Base-by-base conservation (phyloP, 2,329 filamentous ascomycete genomes). In the Lasiodiplodia sp. region DNA sequence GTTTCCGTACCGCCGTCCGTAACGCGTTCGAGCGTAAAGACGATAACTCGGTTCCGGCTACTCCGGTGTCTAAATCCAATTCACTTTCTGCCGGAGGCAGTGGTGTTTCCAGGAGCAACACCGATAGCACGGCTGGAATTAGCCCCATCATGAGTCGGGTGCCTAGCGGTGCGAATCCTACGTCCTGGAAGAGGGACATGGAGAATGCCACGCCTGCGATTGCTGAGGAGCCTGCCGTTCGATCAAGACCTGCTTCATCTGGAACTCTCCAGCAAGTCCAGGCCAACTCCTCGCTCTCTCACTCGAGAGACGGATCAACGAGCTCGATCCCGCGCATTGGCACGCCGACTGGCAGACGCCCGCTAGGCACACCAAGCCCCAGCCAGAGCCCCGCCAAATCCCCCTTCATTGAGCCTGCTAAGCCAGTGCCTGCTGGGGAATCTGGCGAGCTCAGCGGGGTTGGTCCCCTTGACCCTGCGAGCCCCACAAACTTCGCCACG, bases 141-240 rank as follows among this genome's bases (percentile, higher is more conserved):
- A 91, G 88, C 74, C 89, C 89, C 1, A 91, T 91, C 66, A 89
- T 91, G 77, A 86, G 83, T 71, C 80, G 82, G 64, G 85, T 83
- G n/a, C 83, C 86, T 6, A 85, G 85, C 69, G 78, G 78, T 58
- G 79, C 78, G 66, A 53, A 57, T n/a, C 66, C 67, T n/a, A 65
- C 49, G 6, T 49, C 49, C 31, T 57, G 51, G 67, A 68, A 57
- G 40, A 64, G 68, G 71, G 81, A 70, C 71, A 79, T 71, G 77
- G 80, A 80, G 44, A 73, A 73, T 71, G 75, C 75, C 58, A 86
- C 87, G 3, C 84, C 86, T 51, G 84, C 84, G 1, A 89, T 89
- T 71, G 80, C 81, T 31, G 87, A 90, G 74, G 86, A 88, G 70
- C 78, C 83, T 69, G 75, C 80, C 69, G 77, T 75, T 57, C 70